Evolutionary conservation across 2,329 filamentous ascomycete genomes (phyloP).

Genomic region (Microsporum ferrugineum): DNA sequence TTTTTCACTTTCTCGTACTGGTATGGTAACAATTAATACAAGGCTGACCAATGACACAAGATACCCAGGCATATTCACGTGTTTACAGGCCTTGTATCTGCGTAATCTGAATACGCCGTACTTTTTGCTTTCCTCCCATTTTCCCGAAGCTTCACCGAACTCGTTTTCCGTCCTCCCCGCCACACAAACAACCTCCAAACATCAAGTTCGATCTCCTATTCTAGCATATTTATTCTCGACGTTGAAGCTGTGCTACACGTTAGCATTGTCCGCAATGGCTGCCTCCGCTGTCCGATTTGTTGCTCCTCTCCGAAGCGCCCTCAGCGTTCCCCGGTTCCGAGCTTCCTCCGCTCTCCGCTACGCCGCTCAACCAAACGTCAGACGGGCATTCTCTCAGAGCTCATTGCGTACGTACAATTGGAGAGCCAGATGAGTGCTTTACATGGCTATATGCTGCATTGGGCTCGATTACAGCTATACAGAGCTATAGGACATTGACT

Average conservation of each 20-base stretch:
- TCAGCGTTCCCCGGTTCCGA: conserved; percentile 10
- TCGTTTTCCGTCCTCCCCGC: conserved; percentile 2
- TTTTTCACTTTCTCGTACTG: neutral
- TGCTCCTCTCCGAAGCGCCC: conserved; percentile 12
- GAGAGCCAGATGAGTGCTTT: conserved; percentile 4
- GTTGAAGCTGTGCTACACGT: neutral
- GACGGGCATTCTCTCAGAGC: conserved; percentile 33
- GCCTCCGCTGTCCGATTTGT: conserved; percentile 22
- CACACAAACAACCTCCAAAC: neutral
- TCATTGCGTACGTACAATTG: conserved; percentile 26
- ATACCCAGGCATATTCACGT: neutral
- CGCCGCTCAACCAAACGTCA: conserved; percentile 7
- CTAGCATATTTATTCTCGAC: neutral
- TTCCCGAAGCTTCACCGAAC: neutral
- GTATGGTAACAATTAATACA: neutral
- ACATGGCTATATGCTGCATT: neutral
- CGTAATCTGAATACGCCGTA: neutral
- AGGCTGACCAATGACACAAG: neutral
- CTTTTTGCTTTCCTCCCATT: neutral
- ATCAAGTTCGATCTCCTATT: neutral
- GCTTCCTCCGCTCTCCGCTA: conserved; percentile 11
- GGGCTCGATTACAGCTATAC: neutral
- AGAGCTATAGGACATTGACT: neutral
- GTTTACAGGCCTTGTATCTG: neutral
- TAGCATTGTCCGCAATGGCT: conserved; percentile 25